Percentiles rank a stretch among this genome's conserved stretches.
These are phyloP conservation scores for Pharus latifolius DNA, from an alignment of 176 grass and related monocot genomes.

Conservation along the genomic window DNA sequence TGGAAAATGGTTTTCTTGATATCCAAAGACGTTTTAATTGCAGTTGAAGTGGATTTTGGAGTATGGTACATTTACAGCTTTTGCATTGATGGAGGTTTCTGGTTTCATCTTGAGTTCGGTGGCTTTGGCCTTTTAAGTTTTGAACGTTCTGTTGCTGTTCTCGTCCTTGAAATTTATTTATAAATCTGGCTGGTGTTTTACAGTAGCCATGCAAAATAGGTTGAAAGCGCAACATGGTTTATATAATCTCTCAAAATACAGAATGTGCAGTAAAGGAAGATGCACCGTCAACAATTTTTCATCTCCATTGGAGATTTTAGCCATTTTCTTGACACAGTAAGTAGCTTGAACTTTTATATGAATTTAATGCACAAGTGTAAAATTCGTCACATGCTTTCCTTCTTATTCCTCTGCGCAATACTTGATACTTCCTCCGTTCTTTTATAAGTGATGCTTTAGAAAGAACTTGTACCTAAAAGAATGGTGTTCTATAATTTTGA, in stretches of 20 bases:
- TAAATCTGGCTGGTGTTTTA: background rate
- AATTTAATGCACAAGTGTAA: background rate
- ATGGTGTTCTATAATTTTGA: too few species aligned
- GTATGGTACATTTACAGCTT: constrained; percentile 17
- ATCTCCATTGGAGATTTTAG: background rate
- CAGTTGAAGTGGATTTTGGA: constrained; percentile 19
- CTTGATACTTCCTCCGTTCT: too few species aligned
- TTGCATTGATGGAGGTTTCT: constrained; percentile 22
- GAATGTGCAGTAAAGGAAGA: background rate
- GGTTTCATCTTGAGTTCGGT: constrained; percentile 1
- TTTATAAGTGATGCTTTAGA: too few species aligned
- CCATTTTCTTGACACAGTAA: background rate
- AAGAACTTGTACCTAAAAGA: too few species aligned
- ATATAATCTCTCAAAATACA: background rate
- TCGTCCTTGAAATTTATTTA: constrained; percentile 4
- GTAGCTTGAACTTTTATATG: background rate
- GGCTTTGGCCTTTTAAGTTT: background rate
- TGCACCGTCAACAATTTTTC: background rate
- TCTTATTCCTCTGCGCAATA: background rate
- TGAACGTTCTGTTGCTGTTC: background rate
- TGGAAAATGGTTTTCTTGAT: constrained; percentile 22
- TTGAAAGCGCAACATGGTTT: background rate
- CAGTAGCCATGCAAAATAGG: background rate
- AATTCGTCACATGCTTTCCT: background rate
- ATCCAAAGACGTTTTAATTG: constrained; percentile 16